These are phyloP conservation scores for Kalaharituber pfeilii DNA, from an alignment of 2,329 filamentous ascomycete species.

Conservation along the genomic window DNA sequence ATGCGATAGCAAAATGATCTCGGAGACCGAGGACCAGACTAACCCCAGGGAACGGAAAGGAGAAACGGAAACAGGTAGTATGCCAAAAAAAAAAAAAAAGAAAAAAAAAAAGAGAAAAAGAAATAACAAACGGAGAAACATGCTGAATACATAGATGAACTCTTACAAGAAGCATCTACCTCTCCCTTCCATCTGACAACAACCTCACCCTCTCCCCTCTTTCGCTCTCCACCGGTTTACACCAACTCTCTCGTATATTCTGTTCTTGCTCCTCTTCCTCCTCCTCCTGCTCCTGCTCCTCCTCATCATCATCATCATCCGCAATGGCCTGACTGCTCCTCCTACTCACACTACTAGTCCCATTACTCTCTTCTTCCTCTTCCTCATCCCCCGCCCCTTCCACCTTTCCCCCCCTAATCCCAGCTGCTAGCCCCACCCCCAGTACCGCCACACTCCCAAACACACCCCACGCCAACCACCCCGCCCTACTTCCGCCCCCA, in stretches of 20 bases:
- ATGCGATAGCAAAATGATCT: too few species aligned
- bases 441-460: slow-evolving; percentile 70
- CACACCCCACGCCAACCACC: slow-evolving; percentile 67
- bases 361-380: neutral
- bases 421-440: slow-evolving; percentile 63
- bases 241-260: neutral
- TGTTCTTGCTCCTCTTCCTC: neutral
- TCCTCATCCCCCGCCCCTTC: slow-evolving; percentile 5
- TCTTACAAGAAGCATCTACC: too few species aligned
- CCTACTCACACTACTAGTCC: neutral
- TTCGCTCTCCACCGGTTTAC: neutral
- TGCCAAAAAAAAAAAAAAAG: too few species aligned
- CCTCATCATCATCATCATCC: neutral
- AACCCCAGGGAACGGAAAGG: too few species aligned
- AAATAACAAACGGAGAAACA: too few species aligned
- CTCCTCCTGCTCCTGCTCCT: neutral
- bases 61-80: too few species aligned
- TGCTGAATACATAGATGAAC: too few species aligned
- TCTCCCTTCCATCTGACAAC: too few species aligned
- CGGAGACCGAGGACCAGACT: too few species aligned
- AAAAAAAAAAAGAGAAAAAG: too few species aligned
- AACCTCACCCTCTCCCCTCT: too few species aligned
- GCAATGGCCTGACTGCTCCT: neutral
- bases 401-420: slow-evolving; percentile 42
- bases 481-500: slow-evolving; percentile 46